Conservation (phyloP, 768 basidiomycete species). For the Tylopilus rubrobrunneus region DNA sequence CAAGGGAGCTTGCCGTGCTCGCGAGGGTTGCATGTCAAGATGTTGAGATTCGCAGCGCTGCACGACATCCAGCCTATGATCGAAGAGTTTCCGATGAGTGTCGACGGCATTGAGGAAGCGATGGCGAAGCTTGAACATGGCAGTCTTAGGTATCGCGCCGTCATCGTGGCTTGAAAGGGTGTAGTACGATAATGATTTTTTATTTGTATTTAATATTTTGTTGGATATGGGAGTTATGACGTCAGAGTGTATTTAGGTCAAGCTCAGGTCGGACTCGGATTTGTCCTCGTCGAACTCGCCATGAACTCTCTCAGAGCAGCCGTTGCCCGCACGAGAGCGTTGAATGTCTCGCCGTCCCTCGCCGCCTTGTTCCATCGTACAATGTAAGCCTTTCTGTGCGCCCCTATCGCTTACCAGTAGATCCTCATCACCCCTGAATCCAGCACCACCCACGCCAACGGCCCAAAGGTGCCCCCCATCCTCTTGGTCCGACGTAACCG, state of each 20-base stretch:
- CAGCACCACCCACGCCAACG: constrained; percentile 57
- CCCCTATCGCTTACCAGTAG: not conserved
- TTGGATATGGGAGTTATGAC: not conserved
- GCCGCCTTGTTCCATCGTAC: not conserved
- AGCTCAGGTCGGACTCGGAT: not conserved
- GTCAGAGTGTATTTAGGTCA: not conserved
- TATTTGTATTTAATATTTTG: not conserved
- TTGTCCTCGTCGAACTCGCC: not conserved
- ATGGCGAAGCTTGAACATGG: constrained; percentile 24
- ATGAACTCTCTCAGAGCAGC: constrained; percentile 16
- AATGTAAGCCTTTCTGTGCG: constrained; percentile 3
- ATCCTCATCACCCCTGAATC: constrained; percentile 1
- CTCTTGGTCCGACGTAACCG: not conserved
- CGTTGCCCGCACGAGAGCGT: not conserved
- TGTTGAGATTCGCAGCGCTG: constrained; percentile 33
- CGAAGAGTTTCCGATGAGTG: constrained; percentile 31
- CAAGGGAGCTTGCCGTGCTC: constrained; percentile 26
- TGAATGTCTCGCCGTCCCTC: not conserved
- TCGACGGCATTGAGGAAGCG: constrained; percentile 29
- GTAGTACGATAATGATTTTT: too few relatives aligned
- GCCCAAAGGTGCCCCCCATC: constrained; percentile 40
- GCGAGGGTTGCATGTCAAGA: constrained; percentile 27
- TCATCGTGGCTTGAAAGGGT: constrained; percentile 13
- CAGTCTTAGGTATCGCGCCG: constrained; percentile 31
- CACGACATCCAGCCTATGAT: constrained; percentile 28